Evolutionary conservation across 2,329 filamentous ascomycete genomes (phyloP).

Genomic region (Colletotrichum sp.): DNA sequence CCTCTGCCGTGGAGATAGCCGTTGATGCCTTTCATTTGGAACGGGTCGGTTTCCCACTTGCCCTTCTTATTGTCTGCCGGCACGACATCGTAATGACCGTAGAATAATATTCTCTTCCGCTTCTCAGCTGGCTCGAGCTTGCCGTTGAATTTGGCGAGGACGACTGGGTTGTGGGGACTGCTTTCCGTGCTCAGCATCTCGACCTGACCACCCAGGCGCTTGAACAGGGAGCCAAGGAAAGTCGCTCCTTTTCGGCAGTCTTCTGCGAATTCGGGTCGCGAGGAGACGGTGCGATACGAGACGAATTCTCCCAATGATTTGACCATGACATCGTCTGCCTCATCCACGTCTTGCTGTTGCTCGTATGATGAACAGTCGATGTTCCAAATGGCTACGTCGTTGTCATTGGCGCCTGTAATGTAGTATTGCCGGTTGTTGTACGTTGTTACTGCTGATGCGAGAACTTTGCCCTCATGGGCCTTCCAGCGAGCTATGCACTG

Average conservation of each 20-base stretch:
- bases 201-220: slow-evolving; percentile 86
- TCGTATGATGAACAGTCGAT: slow-evolving; percentile 43
- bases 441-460: slow-evolving; percentile 79
- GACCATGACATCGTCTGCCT: slow-evolving; percentile 61
- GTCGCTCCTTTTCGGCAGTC: slow-evolving; percentile 94
- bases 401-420: slow-evolving; percentile 93
- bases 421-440: slow-evolving; percentile 80
- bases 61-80: slow-evolving; percentile 81
- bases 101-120: slow-evolving; percentile 90
- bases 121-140: slow-evolving; percentile 68
- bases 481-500: slow-evolving; percentile 79
- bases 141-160: slow-evolving; percentile 85
- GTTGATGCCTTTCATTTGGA: slow-evolving; percentile 85
- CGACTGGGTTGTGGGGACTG: slow-evolving; percentile 82
- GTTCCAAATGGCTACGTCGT: slow-evolving; percentile 88
- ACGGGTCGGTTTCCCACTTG: slow-evolving; percentile 89
- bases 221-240: slow-evolving; percentile 88
- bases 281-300: slow-evolving; percentile 90
- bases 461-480: slow-evolving; percentile 85
- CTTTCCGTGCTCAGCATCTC: slow-evolving; percentile 87
- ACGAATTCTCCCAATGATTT: slow-evolving; percentile 85
- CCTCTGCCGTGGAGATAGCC: slow-evolving; percentile 95
- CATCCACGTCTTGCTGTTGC: slow-evolving; percentile 34
- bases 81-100: slow-evolving; percentile 98
- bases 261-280: slow-evolving; percentile 82